Base-by-base conservation (phyloP, 2,329 filamentous ascomycete genomes). In the Gliomastix tumulicola region DNA sequence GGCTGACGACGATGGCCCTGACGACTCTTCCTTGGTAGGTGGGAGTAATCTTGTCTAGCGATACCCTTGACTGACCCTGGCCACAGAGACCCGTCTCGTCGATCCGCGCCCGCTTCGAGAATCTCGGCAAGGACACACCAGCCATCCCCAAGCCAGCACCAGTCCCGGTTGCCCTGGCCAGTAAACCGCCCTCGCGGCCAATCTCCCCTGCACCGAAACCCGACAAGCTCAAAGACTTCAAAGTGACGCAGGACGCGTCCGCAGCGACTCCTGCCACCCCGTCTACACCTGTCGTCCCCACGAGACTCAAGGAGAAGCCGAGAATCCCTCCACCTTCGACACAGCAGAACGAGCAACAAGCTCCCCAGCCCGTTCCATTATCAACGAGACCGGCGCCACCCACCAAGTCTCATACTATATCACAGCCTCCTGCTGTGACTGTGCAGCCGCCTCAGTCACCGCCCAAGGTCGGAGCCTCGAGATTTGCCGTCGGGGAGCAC, bases 31-130 rank as follows among this genome's bases (percentile, higher is more conserved):
- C 44, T 79, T 89, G 50, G 82, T 85, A 60, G 59, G 79, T 59
- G 17, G 25, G 13, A n/a, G 25, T 16, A n/a, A 13, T 28, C 25
- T n/a, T 9, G n/a, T n/a, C n/a, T n/a, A 7, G n/a, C 25, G n/a
- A 28, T 13, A 7, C 10, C 17, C 25, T n/a, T 28, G 25, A n/a
- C 3, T 10, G n/a, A 28, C n/a, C 11, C 32, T 35, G 19, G 30
- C 20, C n/a, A 21, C 44, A 88, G 83, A 86, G 81, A 65, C 84
- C 87, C 19, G 85, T 92, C 35, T 92, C 86, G 35, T 89, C 85
- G 35, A 68, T 92, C 42, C 75, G 82, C 43, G 86, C 84, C 44
- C 81, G 84, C 49, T 92, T 90, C 57, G 86, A 92, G 66, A 87
- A 82, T 54, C 79, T 90, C 48, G 53, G 50, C 42, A 50, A 47